phyloP scores from a whole-genome alignment of 1,284 basidiomycete species.

The Trametes hirsuta region DNA sequence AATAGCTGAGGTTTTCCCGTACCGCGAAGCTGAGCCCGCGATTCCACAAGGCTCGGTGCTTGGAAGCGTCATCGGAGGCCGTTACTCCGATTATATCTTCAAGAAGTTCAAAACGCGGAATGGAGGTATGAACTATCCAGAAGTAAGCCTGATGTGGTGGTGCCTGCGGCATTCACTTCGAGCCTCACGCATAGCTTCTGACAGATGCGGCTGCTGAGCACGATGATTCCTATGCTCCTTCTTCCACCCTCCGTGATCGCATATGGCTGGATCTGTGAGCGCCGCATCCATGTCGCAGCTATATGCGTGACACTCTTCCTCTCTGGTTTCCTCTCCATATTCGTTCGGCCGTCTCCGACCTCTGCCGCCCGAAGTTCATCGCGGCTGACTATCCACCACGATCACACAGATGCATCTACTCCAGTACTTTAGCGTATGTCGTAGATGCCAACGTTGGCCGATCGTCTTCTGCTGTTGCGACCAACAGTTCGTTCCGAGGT shows the following conservation, averaged over 20 bases:
- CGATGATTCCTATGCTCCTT: constrained; percentile 54
- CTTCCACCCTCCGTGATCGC: constrained; percentile 64
- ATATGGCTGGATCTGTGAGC: constrained; percentile 78
- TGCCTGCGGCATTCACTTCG: background rate
- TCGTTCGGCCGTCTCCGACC: background rate
- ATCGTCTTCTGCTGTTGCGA: constrained; percentile 71
- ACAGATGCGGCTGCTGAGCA: constrained; percentile 76
- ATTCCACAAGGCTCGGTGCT: constrained; percentile 44
- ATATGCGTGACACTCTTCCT: constrained; percentile 66
- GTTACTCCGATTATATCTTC: constrained; percentile 74
- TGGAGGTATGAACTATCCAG: constrained; percentile 64
- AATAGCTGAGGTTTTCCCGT: background rate
- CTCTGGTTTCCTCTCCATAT: constrained; percentile 77
- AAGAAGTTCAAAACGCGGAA: constrained; percentile 57
- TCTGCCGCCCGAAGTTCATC: background rate
- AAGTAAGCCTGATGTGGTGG: constrained; percentile 47
- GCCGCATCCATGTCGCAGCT: constrained; percentile 64
- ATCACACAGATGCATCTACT: constrained; percentile 61
- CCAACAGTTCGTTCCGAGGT: constrained; percentile 76
- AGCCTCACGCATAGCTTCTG: background rate
- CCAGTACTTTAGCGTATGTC: constrained; percentile 75
- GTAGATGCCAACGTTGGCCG: constrained; percentile 80
- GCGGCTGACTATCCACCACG: background rate
- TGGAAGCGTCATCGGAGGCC: constrained; percentile 77
- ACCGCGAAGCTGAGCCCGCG: background rate